Evolutionary conservation across 208 protist genomes (phyloP), one percentile per base, ranked within the genome.

Genomic region (Leishmania mexicana): DNA sequence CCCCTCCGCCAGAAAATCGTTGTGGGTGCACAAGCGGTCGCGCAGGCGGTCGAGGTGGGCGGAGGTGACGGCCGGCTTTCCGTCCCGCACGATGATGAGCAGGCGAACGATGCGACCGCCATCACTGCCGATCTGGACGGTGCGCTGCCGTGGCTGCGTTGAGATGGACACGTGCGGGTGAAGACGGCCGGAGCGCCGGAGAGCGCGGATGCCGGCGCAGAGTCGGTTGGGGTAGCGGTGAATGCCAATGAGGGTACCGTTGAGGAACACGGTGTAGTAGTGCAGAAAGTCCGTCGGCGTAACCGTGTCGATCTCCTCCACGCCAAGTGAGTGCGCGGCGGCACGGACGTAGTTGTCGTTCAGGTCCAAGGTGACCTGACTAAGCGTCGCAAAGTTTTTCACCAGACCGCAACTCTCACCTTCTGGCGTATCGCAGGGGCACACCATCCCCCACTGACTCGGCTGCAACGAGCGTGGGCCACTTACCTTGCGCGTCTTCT

Each of bases 391-490:
- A 65, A 99, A 97, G 89, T 99, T 99, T 92, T 99, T 99, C 6
- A 99, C 99, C 0, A 99, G 90, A 67, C 99, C 99, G 81, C 99
- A 99, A 71, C 96, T 96, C 80, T 99, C 99, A 54, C 99, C 99
- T 88, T 99, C 99, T 3, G 99, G 99, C 15, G 99, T 99, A 88
- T 99, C 99, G 62, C 98, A 98, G 3, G 99, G 99, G 88, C 99
- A 99, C 28, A 99, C 92, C 97, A 99, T 99, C 74, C 99, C 99
- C 97, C 98, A 99, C 83, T 99, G 99, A 60, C 99, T 99, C 1
- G 99, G 96, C 86, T 99, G 99, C 58, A 99, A 86, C 31, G 92
- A 94, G 71, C 94, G 92, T 24, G 98, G 99, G 1, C 98, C 98
- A 76, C 94, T 95, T 0, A 99, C 96, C 81, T 99, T 99, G 75